These are phyloP conservation scores for Rhizopogon salebrosus DNA, from an alignment of 768 basidiomycete genomes.

Conservation along the genomic window DNA sequence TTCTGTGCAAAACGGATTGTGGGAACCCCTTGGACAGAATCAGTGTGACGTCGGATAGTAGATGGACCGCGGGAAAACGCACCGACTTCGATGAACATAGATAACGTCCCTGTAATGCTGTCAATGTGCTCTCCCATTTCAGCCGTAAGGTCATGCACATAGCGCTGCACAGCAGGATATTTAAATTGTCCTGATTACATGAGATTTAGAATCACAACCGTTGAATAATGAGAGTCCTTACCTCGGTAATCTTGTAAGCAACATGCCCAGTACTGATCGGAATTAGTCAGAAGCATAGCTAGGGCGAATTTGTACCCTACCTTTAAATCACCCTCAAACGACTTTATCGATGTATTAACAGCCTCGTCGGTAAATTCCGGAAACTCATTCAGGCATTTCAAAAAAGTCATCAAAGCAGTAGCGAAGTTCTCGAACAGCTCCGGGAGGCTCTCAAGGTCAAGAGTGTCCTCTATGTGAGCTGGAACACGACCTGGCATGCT, in stretches of 20 bases:
- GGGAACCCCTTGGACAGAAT: slow-evolving; percentile 50
- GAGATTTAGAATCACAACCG: neutral
- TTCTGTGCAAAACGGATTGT: slow-evolving; percentile 75
- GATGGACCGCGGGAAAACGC: slow-evolving; percentile 12
- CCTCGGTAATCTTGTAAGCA: slow-evolving; percentile 63
- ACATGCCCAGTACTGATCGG: slow-evolving; percentile 66
- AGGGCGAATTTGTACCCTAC: slow-evolving; percentile 40
- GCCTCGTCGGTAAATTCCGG: slow-evolving; percentile 75
- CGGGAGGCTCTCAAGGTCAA: slow-evolving; percentile 65
- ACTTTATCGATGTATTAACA: slow-evolving; percentile 60
- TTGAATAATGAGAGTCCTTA: slow-evolving; percentile 17
- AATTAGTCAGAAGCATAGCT: neutral
- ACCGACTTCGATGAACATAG: slow-evolving; percentile 76
- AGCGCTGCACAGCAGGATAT: slow-evolving; percentile 66
- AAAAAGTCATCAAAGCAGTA: slow-evolving; percentile 61
- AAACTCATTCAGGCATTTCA: slow-evolving; percentile 71
- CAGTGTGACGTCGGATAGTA: neutral
- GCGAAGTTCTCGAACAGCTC: slow-evolving; percentile 58
- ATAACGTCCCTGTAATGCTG: slow-evolving; percentile 59
- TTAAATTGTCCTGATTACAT: slow-evolving; percentile 57
- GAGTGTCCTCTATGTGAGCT: slow-evolving; percentile 19
- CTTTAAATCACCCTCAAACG: slow-evolving; percentile 67
- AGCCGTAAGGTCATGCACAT: slow-evolving; percentile 67
- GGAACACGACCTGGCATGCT: slow-evolving; percentile 16
- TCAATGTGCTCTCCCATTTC: slow-evolving; percentile 76